Percentiles rank a stretch among this genome's conserved stretches.
phyloP scores from a whole-genome alignment of 148 eudicot species.

The Simmondsia chinensis region DNA sequence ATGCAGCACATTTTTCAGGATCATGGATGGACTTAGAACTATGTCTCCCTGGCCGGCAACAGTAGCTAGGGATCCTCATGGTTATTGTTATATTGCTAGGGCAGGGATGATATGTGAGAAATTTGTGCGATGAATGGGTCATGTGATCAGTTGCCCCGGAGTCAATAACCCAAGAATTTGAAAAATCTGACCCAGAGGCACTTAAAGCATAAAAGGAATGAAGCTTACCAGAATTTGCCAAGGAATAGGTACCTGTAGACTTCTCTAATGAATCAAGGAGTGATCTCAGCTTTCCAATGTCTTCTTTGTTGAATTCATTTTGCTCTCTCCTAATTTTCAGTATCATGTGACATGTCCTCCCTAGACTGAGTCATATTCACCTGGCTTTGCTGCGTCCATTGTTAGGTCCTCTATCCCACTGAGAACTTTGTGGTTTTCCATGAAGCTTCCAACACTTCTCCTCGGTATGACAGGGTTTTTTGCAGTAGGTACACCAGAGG shows the following conservation, averaged over 20 bases:
- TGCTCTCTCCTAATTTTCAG: background rate
- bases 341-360: no score
- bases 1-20: background rate
- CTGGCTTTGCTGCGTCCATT: slow-evolving; percentile 1
- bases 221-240: slow-evolving; percentile 3
- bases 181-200: background rate
- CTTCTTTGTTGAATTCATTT: no score
- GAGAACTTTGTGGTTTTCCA: no score
- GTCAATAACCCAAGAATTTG: slow-evolving; percentile 5
- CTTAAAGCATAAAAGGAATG: slow-evolving; percentile 2
- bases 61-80: slow-evolving; percentile 4
- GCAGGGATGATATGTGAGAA: background rate
- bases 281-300: background rate
- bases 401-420: no score
- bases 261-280: background rate
- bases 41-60: slow-evolving; percentile 2
- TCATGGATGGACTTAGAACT: no score
- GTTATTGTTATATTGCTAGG: background rate
- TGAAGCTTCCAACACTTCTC: background rate
- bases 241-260: background rate
- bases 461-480: slow-evolving; percentile 2
- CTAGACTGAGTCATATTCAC: no score
- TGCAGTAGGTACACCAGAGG: slow-evolving; percentile 3
- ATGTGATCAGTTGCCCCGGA: slow-evolving; percentile 5
- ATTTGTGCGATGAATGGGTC: background rate